Percentiles rank a stretch among this genome's conserved stretches.
These are phyloP conservation scores for Candida schatavii DNA, from an alignment of 805 yeast species.

Conservation along the genomic window DNA sequence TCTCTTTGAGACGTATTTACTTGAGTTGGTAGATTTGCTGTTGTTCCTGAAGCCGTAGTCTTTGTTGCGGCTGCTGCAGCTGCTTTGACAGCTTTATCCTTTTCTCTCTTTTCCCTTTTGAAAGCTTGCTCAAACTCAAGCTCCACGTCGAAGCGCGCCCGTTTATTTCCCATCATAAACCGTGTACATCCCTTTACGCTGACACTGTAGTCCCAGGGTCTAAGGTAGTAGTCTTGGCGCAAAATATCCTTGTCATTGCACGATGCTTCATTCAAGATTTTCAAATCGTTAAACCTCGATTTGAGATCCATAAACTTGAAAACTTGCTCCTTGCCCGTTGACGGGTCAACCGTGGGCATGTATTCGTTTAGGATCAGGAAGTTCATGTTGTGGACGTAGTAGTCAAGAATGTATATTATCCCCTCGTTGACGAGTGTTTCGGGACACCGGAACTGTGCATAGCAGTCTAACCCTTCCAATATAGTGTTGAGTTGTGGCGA, in stretches of 20 bases:
- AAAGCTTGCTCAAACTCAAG: conserved; percentile 2
- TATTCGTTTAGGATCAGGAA: conserved; percentile 47
- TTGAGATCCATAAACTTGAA: conserved; percentile 46
- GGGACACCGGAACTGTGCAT: conserved; percentile 38
- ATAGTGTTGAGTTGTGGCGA: conserved; percentile 16
- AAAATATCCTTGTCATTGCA: conserved; percentile 23
- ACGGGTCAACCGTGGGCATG: conserved; percentile 33
- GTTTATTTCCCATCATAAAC: conserved; percentile 51
- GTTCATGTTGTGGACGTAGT: conserved; percentile 57
- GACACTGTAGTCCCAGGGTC: conserved; percentile 41
- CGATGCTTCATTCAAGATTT: conserved; percentile 29
- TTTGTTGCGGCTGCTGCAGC: no score
- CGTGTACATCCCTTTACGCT: conserved; percentile 43
- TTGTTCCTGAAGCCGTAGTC: no score
- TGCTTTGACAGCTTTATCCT: background rate
- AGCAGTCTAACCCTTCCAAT: conserved; percentile 32
- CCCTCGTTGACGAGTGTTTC: conserved; percentile 48
- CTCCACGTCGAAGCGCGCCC: conserved; percentile 45
- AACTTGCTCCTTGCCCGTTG: conserved; percentile 44
- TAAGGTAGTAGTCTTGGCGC: conserved; percentile 46
- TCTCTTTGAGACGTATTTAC: no score
- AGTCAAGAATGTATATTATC: conserved; percentile 55
- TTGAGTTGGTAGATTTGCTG: no score
- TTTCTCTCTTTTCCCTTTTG: background rate
- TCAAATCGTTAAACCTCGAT: conserved; percentile 39